Evolutionary conservation across 805 yeast species (phyloP), one percentile per base, ranked within the genome.

Genomic region (Millerago galiae): DNA sequence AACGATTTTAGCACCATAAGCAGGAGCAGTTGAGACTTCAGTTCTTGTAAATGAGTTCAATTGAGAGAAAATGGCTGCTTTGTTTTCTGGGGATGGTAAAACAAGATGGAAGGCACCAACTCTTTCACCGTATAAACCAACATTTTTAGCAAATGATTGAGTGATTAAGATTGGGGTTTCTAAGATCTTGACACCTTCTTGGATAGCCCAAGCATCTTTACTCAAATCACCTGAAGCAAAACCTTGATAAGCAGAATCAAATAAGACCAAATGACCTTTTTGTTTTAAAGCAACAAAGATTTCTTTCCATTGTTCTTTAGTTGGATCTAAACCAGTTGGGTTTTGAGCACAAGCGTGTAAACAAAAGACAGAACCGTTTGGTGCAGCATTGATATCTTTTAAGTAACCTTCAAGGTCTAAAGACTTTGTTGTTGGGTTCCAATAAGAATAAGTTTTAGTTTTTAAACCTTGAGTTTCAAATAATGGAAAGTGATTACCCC

Each of bases 51-150:
- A 70, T 53, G 73, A 74, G 52, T 81, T 76, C 60, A 93, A 70
- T 65, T 91, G 97, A 3, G 95, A 79, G 43, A 68, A 63, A 47
- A 90, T 71, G 16, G 90, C 87, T 16, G 56, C 60, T 49, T 72
- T 71, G 44, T 78, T 70, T 18, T 65, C 56, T 8, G 65, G 57
- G 14, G 52, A 37, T 29, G 79, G 75, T 21, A 81, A 61, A 10
- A 87, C 76, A 18, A 90, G 61, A 59, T 90, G 96, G 63, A 91
- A 75, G 21, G 93, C 95, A 49, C 99, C 99, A 28, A 83, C 88
- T 71, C 99, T 83, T 72, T 91, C 98, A 63, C 98, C 98, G 61
- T 91, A 91, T 79, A 91, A 82, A 51, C 98, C 98, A 58, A 85
- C 85, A 67, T 93, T 91, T 66, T 91, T 91, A 43, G 98, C 96